These are phyloP conservation scores for Lonicera japonica DNA, from an alignment of 129 eudicot genomes.

Conservation along the genomic window DNA sequence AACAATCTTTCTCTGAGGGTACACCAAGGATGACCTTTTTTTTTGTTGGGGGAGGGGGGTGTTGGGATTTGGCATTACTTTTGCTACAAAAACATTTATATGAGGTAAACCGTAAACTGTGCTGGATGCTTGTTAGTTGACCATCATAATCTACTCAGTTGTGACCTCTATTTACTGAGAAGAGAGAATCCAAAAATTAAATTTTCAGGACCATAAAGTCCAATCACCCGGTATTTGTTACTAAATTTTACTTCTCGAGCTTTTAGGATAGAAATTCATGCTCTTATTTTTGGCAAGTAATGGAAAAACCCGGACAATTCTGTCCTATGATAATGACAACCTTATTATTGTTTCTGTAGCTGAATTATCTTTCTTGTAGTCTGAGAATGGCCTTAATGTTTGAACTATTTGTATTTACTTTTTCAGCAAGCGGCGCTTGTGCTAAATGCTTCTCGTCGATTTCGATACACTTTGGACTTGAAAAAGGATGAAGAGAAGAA, in stretches of 20 bases:
- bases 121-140: too few relatives aligned
- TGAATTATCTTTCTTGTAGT: background rate
- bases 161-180: too few relatives aligned
- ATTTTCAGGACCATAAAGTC: too few relatives aligned
- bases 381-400: background rate
- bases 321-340: background rate
- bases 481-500: conserved; percentile 87
- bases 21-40: too few relatives aligned
- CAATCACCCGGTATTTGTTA: too few relatives aligned
- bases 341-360: background rate
- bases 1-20: too few relatives aligned
- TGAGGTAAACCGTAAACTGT: too few relatives aligned
- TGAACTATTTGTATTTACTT: conserved; percentile 9
- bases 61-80: too few relatives aligned
- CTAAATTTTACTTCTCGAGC: background rate
- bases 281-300: background rate
- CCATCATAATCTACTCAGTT: too few relatives aligned
- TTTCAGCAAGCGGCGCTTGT: conserved; percentile 94
- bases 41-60: too few relatives aligned
- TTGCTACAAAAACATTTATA: too few relatives aligned
- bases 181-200: too few relatives aligned
- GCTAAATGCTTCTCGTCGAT: conserved; percentile 89
- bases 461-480: conserved; percentile 91
- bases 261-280: background rate
- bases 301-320: background rate